These are phyloP conservation scores for Friedmanniomyces simplex DNA, from an alignment of 495 filamentous ascomycete species.

Conservation along the genomic window DNA sequence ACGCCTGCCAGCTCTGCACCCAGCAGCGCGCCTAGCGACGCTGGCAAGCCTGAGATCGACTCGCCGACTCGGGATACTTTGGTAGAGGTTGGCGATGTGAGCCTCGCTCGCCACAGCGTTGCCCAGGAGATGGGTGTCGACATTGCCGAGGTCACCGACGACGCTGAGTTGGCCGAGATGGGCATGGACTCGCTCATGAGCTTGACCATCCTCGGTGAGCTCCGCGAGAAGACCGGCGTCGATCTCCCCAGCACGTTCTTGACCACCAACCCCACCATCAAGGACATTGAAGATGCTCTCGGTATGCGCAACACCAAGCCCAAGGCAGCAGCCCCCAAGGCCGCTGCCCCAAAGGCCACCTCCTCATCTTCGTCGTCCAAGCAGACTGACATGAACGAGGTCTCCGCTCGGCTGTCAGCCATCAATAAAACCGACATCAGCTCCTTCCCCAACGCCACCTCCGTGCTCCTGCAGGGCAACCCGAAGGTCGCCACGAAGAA, in stretches of 20 bases:
- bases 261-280: slow-evolving; percentile 33
- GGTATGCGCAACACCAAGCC: slow-evolving; percentile 33
- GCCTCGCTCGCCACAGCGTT: slow-evolving; percentile 33
- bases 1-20: slow-evolving; percentile 34
- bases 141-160: slow-evolving; percentile 33
- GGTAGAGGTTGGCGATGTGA: slow-evolving; percentile 23
- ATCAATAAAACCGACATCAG: slow-evolving; percentile 28
- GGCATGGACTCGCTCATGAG: slow-evolving; percentile 40
- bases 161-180: slow-evolving; percentile 34
- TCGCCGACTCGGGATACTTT: slow-evolving; percentile 11
- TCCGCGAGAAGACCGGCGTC: slow-evolving; percentile 36
- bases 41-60: slow-evolving; percentile 27
- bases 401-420: slow-evolving; percentile 28
- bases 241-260: slow-evolving; percentile 37
- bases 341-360: slow-evolving; percentile 3
- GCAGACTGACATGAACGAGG: slow-evolving; percentile 28
- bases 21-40: slow-evolving; percentile 27
- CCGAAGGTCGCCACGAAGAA: slow-evolving; percentile 48
- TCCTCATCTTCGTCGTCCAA: slow-evolving; percentile 16
- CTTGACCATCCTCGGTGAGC: slow-evolving; percentile 35
- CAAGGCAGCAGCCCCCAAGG: slow-evolving; percentile 20
- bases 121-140: slow-evolving; percentile 38
- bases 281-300: slow-evolving; percentile 37
- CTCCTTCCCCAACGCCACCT: slow-evolving; percentile 38
- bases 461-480: slow-evolving; percentile 42